Evolutionary conservation across 1,139 yeast species (phyloP), one percentile per base, ranked within the genome.

Genomic region (Suhomyces taliae): DNA sequence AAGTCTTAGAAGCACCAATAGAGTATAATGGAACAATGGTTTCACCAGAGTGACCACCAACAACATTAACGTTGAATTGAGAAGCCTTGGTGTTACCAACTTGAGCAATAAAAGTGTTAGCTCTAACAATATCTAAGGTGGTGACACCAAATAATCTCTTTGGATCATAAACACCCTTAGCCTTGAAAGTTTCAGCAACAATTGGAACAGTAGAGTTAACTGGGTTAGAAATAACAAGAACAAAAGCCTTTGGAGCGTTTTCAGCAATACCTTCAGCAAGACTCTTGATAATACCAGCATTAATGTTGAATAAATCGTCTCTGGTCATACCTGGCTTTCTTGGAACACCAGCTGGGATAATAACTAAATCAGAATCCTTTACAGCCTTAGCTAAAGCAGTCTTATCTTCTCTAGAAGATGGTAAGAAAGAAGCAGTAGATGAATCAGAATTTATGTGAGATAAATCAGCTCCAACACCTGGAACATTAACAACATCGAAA

Each of bases 301-400:
- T 93, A 74, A 95, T 91, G 79, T 90, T 89, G 85, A 93, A 93
- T 67, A 93, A 81, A 67, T 93, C 99, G 69, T 93, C 99, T 80
- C 95, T 83, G 62, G 98, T 90, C 98, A 91, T 91, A 67, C 98
- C 98, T 56, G 98, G 98, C 79, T 93, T 93, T 80, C 99, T 88
- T 74, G 99, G 99, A 49, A 93, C 97, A 75, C 99, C 99, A 50
- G 99, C 99, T 62, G 99, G 98, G 70, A 93, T 91, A 59, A 93
- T 78, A 51, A 93, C 95, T 57, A 93, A 83, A 64, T 93, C 95
- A 44, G 96, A 79, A 56, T 82, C 93, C 56, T 82, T 78, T 61
- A 93, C 78, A 45, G 98, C 89, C 49, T 73, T 71, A 59, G 83
- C 81, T 64, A 93, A 79, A 45, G 96, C 97, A 49, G 77, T 70